These are phyloP conservation scores for Phialocephala sp. DNA, from an alignment of 2,329 filamentous ascomycete species.

Conservation along the genomic window DNA sequence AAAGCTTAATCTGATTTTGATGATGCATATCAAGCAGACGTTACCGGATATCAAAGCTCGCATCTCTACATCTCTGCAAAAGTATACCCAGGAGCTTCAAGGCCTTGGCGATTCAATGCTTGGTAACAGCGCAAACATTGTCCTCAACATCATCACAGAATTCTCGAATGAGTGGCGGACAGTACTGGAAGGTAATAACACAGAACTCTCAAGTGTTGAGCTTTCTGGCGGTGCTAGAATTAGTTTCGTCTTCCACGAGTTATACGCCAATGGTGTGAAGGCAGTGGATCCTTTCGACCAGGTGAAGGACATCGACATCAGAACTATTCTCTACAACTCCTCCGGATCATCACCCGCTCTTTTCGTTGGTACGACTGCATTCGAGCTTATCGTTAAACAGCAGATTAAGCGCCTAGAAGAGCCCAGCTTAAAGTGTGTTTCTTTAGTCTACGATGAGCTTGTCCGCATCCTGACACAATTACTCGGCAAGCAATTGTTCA, in stretches of 20 bases:
- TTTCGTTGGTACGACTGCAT: slow-evolving; percentile 97
- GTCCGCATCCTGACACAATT: slow-evolving; percentile 93
- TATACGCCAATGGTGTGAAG: slow-evolving; percentile 97
- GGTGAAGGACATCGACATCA: slow-evolving; percentile 97
- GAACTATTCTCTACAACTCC: slow-evolving; percentile 97
- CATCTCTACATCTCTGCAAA: slow-evolving; percentile 91
- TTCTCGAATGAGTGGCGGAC: slow-evolving; percentile 98
- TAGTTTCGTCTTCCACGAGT: slow-evolving; percentile 98
- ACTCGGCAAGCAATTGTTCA: slow-evolving; percentile 86
- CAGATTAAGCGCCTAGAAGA: slow-evolving; percentile 97
- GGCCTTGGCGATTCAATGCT: slow-evolving; percentile 92
- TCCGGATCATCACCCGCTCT: slow-evolving; percentile 97
- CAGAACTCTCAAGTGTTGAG: slow-evolving; percentile 91
- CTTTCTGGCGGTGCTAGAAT: slow-evolving; percentile 97
- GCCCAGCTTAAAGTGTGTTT: slow-evolving; percentile 96
- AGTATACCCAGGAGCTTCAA: slow-evolving; percentile 83
- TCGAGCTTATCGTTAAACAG: slow-evolving; percentile 97
- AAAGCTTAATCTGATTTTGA: slow-evolving; percentile 97
- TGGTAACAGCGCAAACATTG: slow-evolving; percentile 93
- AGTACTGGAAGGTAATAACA: slow-evolving; percentile 94
- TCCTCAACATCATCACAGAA: slow-evolving; percentile 98
- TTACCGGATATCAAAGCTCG: slow-evolving; percentile 97
- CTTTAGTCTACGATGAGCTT: slow-evolving; percentile 94
- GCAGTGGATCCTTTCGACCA: slow-evolving; percentile 96
- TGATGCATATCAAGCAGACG: slow-evolving; percentile 99